A percentile compares a stretch with the other conserved stretches of the same genome.
Evolutionary conservation across 1,284 basidiomycete genomes (phyloP).

Genomic region (Irpex sp.): DNA sequence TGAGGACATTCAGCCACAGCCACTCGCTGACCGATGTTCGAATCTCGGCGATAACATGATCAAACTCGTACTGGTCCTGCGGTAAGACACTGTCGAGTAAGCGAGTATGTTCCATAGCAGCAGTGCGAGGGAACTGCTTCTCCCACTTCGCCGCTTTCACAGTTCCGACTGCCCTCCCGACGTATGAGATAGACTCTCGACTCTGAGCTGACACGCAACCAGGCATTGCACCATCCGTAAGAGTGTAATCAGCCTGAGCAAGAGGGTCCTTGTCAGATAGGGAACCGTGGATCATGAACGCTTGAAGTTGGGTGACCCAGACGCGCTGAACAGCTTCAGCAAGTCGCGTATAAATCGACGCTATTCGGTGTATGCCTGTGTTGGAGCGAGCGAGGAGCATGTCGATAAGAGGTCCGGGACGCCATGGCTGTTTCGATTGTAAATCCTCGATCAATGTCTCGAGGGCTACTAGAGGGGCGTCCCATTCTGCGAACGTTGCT

Average conservation of each 20-base stretch:
- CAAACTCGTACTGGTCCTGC: constrained; percentile 75
- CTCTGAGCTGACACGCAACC: constrained; percentile 68
- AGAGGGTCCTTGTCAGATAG: constrained; percentile 55
- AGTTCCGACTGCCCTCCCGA: constrained; percentile 84
- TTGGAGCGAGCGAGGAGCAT: constrained; percentile 64
- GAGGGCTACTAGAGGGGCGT: constrained; percentile 73
- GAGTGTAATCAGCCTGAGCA: constrained; percentile 49
- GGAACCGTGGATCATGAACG: constrained; percentile 78
- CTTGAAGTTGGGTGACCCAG: constrained; percentile 75
- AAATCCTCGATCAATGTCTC: constrained; percentile 60
- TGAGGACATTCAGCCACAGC: constrained; percentile 89
- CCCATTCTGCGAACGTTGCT: constrained; percentile 82
- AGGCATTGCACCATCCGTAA: constrained; percentile 67
- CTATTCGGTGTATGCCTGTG: constrained; percentile 73
- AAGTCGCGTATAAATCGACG: constrained; percentile 65
- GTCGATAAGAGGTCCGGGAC: constrained; percentile 76
- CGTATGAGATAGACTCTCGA: constrained; percentile 79
- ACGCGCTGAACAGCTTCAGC: constrained; percentile 73
- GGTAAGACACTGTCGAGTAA: constrained; percentile 65
- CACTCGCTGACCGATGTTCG: constrained; percentile 79
- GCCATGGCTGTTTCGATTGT: constrained; percentile 52
- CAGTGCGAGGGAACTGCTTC: constrained; percentile 64
- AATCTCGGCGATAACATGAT: constrained; percentile 67
- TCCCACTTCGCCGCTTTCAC: constrained; percentile 79
- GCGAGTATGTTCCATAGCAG: constrained; percentile 62